Evolutionary conservation across 345 rosid species (phyloP), one percentile per base, ranked within the genome.

Genomic region (Arabidopsis suecica): DNA sequence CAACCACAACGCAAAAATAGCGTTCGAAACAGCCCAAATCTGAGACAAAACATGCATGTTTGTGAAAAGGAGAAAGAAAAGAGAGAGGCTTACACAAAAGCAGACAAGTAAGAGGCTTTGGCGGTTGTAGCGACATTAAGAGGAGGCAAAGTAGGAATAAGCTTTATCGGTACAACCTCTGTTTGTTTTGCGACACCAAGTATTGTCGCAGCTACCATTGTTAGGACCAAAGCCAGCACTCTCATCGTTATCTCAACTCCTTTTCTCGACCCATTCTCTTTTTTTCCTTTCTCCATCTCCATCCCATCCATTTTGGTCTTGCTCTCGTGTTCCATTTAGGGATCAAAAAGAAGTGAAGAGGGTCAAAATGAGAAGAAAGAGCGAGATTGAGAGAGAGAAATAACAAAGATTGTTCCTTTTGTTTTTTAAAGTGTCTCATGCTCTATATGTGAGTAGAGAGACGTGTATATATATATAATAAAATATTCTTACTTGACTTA

Each of bases 131-230:
- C 65, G 72, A 89, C 60, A 56, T 80, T 7, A 3, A 91, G 50
- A 13, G 90, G 81, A 45, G 97, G 93, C 50, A 91, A 36, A 48
- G 32, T 53, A 0, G 79, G 78, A 25, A 83, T 6, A 54, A 91
- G 0, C 73, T 80, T 63, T 8, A 91, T 2, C 0, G 90, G 72
- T 5, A 86, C 82, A 45, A 78, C 32, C 61, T 71, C 81, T 12
- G 80, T 84, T 61, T 91, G 91, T 61, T 80, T 86, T 30, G 82
- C 49, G 4, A 83, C 76, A 23, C 93, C 95, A 12, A 88, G 79
- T 16, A 88, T 34, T 9, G 74, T 77, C 0, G 89, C 82, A 60
- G 88, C 87, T 0, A 68, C 81, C 61, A 89, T 14, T 5, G 91
- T 88, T 18, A 91, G 80, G 7, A 78, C 65, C 65, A 89, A 64